phyloP scores from a whole-genome alignment of 306 rosid species.

The Quercus variabilis region DNA sequence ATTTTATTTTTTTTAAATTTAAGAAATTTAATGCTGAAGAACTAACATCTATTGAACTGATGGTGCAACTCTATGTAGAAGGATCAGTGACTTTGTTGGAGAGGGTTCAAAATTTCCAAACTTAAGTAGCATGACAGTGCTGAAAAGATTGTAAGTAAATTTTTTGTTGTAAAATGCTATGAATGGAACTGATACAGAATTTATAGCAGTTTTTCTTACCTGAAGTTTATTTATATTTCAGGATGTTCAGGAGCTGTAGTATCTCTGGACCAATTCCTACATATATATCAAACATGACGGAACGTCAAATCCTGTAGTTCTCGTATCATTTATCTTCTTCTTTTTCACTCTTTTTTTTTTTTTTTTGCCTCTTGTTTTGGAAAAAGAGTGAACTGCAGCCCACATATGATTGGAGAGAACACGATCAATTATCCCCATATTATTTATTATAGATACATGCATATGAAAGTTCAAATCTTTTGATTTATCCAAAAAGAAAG shows the following conservation, averaged over 20 bases:
- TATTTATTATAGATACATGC: not conserved
- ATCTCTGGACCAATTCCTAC: not conserved
- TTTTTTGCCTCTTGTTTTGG: not conserved
- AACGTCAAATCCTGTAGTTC: not conserved
- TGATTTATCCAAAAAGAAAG: no score
- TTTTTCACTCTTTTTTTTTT: accelerated
- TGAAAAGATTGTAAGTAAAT: slow-evolving; percentile 16
- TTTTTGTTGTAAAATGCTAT: not conserved
- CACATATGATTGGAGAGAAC: not conserved
- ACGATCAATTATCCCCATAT: not conserved
- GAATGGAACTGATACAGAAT: not conserved
- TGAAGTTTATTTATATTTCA: not conserved
- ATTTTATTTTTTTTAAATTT: no score
- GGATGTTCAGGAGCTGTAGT: slow-evolving; percentile 28
- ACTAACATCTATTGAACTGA: not conserved
- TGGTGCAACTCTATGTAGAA: slow-evolving; percentile 8
- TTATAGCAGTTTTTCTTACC: not conserved
- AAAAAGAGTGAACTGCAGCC: not conserved
- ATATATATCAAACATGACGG: not conserved
- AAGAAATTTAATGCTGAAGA: no score
- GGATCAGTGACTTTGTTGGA: slow-evolving; percentile 5
- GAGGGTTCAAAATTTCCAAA: slow-evolving; percentile 10
- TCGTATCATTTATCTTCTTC: not conserved
- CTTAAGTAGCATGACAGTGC: slow-evolving; percentile 8
- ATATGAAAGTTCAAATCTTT: no score